These are phyloP conservation scores for Mortierella sp. DNA, from an alignment of 371 early-diverging fungal genomes.

Conservation along the genomic window DNA sequence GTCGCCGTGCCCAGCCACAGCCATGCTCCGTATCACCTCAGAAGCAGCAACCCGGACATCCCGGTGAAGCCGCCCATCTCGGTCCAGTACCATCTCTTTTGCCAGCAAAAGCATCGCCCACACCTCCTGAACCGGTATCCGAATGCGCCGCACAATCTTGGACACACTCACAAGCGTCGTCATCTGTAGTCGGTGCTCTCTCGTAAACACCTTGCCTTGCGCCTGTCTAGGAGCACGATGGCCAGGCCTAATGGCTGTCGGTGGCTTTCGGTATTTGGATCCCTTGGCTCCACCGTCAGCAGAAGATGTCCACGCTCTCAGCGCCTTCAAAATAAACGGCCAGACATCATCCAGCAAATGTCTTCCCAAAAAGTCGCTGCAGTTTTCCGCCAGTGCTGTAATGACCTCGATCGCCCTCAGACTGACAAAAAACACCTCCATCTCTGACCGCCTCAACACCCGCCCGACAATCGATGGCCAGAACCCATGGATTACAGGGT, in stretches of 20 bases:
- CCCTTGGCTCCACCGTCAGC: not conserved
- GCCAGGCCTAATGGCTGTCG: not conserved
- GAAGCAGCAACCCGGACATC: conserved; percentile 38
- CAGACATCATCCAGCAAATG: conserved; percentile 49
- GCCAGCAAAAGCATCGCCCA: conserved; percentile 52
- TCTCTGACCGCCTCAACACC: conserved; percentile 31
- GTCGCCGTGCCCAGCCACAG: conserved; percentile 48
- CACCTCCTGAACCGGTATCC: conserved; percentile 42
- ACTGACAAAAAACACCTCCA: conserved; percentile 51
- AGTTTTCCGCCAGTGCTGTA: conserved; percentile 44
- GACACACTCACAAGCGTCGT: conserved; percentile 42
- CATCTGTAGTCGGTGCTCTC: conserved; percentile 51
- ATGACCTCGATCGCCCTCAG: conserved; percentile 48
- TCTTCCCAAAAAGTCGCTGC: conserved; percentile 44
- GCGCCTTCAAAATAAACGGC: conserved; percentile 43
- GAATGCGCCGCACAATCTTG: conserved; percentile 40
- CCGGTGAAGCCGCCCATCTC: conserved; percentile 19
- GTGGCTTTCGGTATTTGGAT: not conserved
- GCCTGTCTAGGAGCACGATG: not conserved
- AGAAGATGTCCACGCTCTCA: conserved; percentile 25
- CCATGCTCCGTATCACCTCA: conserved; percentile 43
- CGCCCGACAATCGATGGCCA: conserved; percentile 51
- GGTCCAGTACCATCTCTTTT: conserved; percentile 43
- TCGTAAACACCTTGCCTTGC: conserved; percentile 45
- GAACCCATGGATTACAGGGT: conserved; percentile 41